Evolutionary conservation across 805 yeast species (phyloP).

Genomic region (Blastobotrys robertii): DNA sequence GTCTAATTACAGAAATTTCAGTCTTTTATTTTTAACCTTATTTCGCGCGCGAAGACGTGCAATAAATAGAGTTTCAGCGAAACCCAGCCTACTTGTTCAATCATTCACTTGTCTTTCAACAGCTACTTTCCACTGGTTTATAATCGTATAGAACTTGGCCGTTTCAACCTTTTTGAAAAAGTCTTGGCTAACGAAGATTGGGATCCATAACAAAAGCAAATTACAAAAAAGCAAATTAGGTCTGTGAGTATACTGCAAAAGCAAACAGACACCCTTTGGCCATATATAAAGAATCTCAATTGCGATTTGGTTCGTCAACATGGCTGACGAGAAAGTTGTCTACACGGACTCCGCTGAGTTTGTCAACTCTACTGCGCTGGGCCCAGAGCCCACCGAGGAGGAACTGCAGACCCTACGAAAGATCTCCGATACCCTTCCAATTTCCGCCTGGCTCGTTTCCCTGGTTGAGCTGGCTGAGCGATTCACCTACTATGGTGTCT

Average conservation of each 20-base stretch:
- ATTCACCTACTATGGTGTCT: constrained; percentile 69
- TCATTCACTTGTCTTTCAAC: too few relatives aligned
- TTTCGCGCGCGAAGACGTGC: too few relatives aligned
- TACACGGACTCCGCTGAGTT: constrained; percentile 1
- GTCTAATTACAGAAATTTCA: too few relatives aligned
- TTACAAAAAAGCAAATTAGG: background rate
- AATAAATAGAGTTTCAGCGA: too few relatives aligned
- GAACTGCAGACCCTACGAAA: constrained; percentile 44
- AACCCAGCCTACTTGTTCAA: too few relatives aligned
- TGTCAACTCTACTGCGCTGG: constrained; percentile 7
- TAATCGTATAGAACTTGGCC: too few relatives aligned
- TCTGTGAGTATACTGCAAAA: background rate
- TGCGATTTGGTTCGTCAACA: background rate
- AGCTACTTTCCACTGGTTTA: too few relatives aligned
- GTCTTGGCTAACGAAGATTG: too few relatives aligned
- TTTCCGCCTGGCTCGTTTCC: constrained; percentile 53
- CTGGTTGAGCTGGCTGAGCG: constrained; percentile 74
- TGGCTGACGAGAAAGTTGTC: too few relatives aligned
- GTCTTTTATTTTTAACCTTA: too few relatives aligned
- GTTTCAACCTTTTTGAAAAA: too few relatives aligned
- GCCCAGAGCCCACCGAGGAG: constrained; percentile 39
- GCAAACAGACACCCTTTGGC: background rate
- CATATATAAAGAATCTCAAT: background rate
- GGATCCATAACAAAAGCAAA: too few relatives aligned
- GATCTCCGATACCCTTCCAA: constrained; percentile 42